phyloP scores from a whole-genome alignment of 2,329 filamentous ascomycete species.

The Claviceps paspali region DNA sequence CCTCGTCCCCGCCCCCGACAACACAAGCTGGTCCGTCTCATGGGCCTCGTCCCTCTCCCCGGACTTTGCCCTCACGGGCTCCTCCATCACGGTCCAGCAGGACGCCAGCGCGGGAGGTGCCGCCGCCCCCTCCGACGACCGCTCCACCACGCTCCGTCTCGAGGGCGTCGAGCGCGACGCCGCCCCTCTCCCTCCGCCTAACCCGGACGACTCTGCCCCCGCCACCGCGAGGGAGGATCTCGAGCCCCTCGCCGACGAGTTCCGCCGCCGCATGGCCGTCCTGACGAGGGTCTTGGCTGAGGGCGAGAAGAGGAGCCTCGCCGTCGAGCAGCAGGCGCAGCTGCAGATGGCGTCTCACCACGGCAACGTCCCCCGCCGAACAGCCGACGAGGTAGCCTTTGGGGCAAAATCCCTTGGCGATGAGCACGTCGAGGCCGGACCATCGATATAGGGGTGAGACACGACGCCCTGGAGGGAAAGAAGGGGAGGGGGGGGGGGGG shows the following conservation, averaged over 20 bases:
- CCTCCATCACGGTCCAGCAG: constrained; percentile 26
- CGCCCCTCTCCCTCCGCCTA: no score
- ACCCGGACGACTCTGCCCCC: no score
- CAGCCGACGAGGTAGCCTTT: no score
- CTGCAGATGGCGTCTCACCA: no score
- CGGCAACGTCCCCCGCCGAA: no score
- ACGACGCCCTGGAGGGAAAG: no score
- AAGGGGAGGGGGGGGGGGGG: no score
- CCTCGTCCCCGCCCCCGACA: constrained; percentile 26
- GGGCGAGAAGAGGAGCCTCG: constrained; percentile 27
- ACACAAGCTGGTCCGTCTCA: constrained; percentile 37
- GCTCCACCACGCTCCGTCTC: constrained; percentile 18
- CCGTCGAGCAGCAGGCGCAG: constrained; percentile 10
- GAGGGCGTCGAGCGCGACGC: constrained; percentile 24
- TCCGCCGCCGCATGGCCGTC: constrained; percentile 40
- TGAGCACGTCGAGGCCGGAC: no score
- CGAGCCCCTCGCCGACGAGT: constrained; percentile 36
- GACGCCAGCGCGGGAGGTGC: constrained; percentile 13
- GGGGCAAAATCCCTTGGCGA: no score
- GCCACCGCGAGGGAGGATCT: constrained; percentile 30
- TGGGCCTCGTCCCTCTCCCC: constrained; percentile 58
- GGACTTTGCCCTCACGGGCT: constrained; percentile 49
- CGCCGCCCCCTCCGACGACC: constrained; percentile 11
- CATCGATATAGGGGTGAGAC: no score
- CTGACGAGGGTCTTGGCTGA: constrained; percentile 38